These are phyloP conservation scores for Coelastrella sp. DNA, from an alignment of 139 green algal species.

Conservation along the genomic window DNA sequence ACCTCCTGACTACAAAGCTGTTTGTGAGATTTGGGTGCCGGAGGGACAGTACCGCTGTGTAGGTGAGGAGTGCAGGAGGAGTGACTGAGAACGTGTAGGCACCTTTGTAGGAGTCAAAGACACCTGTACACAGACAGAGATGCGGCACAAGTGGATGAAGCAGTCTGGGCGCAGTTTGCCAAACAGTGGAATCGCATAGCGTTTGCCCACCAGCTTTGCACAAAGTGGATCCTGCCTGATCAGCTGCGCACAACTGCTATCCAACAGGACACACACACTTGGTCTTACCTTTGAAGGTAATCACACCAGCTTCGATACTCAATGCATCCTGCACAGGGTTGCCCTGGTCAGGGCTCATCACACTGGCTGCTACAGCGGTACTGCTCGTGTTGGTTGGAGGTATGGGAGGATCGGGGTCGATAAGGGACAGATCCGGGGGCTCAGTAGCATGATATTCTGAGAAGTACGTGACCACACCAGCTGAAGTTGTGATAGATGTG, in stretches of 20 bases:
- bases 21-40: slow-evolving; percentile 22
- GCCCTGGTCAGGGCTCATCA: background rate
- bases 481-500: no score
- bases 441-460: no score
- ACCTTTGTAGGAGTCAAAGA: slow-evolving; percentile 36
- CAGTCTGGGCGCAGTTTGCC: no score
- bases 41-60: slow-evolving; percentile 50
- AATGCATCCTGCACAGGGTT: slow-evolving; percentile 48
- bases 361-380: background rate
- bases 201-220: background rate
- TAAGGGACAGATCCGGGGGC: background rate
- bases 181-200: background rate
- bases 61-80: slow-evolving; percentile 31
- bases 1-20: slow-evolving; percentile 32
- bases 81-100: slow-evolving; percentile 40
- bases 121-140: slow-evolving; percentile 52
- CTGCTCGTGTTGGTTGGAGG: background rate
- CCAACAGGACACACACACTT: background rate
- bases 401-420: background rate
- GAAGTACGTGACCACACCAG: no score
- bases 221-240: background rate
- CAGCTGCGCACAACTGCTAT: background rate
- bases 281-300: slow-evolving; percentile 25
- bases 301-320: background rate
- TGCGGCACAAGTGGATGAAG: no score